phyloP scores from a whole-genome alignment of 352 stramenopile species.

The Blastocystis sp. region DNA sequence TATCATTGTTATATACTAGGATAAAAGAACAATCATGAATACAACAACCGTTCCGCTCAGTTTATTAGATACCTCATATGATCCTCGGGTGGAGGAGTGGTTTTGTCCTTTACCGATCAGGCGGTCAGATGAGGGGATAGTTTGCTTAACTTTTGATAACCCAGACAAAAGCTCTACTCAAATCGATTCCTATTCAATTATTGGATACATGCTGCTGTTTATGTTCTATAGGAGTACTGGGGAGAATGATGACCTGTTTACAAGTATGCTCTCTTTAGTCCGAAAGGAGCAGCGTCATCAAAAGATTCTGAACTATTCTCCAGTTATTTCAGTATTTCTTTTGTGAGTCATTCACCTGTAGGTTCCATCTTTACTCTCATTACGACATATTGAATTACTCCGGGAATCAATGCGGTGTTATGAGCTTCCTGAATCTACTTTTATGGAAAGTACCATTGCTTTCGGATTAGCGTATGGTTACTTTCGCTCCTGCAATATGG shows the following conservation, averaged over 20 bases:
- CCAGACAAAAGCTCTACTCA: background rate
- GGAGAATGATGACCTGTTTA: background rate
- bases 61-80: background rate
- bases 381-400: background rate
- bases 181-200: background rate
- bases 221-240: background rate
- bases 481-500: background rate
- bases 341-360: background rate
- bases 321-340: background rate
- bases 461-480: constrained; percentile 8
- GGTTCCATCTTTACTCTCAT: background rate
- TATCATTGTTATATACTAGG: background rate
- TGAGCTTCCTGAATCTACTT: background rate
- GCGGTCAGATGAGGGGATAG: background rate
- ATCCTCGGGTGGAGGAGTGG: background rate
- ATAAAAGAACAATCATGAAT: background rate
- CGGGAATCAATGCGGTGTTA: background rate
- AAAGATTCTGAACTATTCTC: background rate
- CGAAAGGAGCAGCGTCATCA: background rate
- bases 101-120: background rate
- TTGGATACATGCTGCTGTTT: background rate
- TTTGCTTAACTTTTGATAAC: background rate
- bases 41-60: background rate
- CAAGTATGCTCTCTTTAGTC: background rate
- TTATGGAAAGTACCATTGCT: background rate